A percentile compares a stretch with the other conserved stretches of the same genome.
Conservation (phyloP, 352 stramenopile species). For the Thalassiosira exigua region DNA sequence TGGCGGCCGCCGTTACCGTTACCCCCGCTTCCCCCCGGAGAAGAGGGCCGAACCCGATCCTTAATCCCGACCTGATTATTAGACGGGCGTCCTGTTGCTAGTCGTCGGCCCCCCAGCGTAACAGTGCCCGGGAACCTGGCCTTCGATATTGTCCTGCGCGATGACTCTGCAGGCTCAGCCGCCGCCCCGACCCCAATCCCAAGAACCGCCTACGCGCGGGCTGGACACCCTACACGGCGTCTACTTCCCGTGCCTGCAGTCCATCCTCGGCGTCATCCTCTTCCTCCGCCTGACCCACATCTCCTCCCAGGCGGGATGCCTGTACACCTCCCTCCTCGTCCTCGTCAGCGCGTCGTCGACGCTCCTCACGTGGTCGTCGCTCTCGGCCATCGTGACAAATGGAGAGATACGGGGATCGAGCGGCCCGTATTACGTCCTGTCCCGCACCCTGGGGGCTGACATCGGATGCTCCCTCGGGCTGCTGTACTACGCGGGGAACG, state of each 20-base stretch:
- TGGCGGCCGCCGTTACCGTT: too few species aligned
- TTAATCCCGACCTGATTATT: too few species aligned
- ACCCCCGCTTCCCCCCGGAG: too few species aligned
- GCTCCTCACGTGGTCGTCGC: conserved; percentile 87
- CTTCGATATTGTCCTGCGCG: too few species aligned
- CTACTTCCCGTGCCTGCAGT: conserved; percentile 89
- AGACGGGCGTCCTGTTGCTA: too few species aligned
- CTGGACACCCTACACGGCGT: conserved; percentile 79
- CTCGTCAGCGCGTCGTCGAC: conserved; percentile 85
- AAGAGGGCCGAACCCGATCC: too few species aligned
- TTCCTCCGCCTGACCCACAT: conserved; percentile 90
- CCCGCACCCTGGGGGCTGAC: conserved; percentile 85
- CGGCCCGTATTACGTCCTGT: conserved; percentile 86
- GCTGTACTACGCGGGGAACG: conserved; percentile 90
- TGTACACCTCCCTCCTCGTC: conserved; percentile 61
- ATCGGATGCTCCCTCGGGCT: conserved; percentile 90
- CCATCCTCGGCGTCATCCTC: conserved; percentile 91
- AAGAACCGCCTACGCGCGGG: too few species aligned
- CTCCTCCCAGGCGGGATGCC: conserved; percentile 86
- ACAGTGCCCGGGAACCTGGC: too few species aligned
- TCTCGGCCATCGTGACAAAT: conserved; percentile 89
- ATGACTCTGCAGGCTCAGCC: too few species aligned
- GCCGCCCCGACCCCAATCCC: too few species aligned
- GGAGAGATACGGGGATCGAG: conserved; percentile 82
- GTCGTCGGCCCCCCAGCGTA: too few species aligned